Percentiles rank a stretch among this genome's conserved stretches.
phyloP scores from a whole-genome alignment of 306 rosid species.

The Begonia peltatifolia region DNA sequence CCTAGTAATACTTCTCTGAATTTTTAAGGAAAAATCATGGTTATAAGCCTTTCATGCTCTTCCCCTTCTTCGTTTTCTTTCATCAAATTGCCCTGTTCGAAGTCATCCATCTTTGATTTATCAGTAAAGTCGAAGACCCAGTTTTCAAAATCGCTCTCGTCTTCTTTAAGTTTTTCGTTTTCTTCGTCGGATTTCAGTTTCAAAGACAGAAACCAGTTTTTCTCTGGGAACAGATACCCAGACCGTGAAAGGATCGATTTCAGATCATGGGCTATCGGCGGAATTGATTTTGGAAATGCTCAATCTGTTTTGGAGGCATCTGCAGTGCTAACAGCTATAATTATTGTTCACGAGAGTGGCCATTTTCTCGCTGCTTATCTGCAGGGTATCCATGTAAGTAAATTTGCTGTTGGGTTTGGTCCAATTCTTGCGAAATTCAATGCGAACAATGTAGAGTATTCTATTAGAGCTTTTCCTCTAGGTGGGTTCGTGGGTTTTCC shows the following conservation, averaged over 20 bases:
- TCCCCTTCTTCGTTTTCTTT: slow-evolving; percentile 40
- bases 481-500: slow-evolving; percentile 99
- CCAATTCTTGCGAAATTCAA: slow-evolving; percentile 86
- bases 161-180: slow-evolving; percentile 17
- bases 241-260: slow-evolving; percentile 32
- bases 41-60: slow-evolving; percentile 48
- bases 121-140: slow-evolving; percentile 39
- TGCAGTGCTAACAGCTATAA: slow-evolving; percentile 73
- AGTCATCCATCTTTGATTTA: slow-evolving; percentile 29
- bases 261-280: slow-evolving; percentile 41
- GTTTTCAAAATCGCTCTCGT: slow-evolving; percentile 30
- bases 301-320: slow-evolving; percentile 83
- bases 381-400: slow-evolving; percentile 95
- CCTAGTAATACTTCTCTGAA: not conserved
- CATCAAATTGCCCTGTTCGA: slow-evolving; percentile 32
- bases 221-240: slow-evolving; percentile 19
- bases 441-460: slow-evolving; percentile 83
- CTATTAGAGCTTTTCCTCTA: slow-evolving; percentile 86
- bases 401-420: slow-evolving; percentile 96
- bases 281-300: slow-evolving; percentile 70
- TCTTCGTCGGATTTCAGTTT: slow-evolving; percentile 25
- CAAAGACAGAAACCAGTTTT: slow-evolving; percentile 28
- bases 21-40: slow-evolving; percentile 28
- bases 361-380: slow-evolving; percentile 93
- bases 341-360: slow-evolving; percentile 93